Percentiles rank a stretch among this genome's conserved stretches.
These are phyloP conservation scores for Dactylellina haptotyla DNA, from an alignment of 2,329 filamentous ascomycete genomes.

Conservation along the genomic window DNA sequence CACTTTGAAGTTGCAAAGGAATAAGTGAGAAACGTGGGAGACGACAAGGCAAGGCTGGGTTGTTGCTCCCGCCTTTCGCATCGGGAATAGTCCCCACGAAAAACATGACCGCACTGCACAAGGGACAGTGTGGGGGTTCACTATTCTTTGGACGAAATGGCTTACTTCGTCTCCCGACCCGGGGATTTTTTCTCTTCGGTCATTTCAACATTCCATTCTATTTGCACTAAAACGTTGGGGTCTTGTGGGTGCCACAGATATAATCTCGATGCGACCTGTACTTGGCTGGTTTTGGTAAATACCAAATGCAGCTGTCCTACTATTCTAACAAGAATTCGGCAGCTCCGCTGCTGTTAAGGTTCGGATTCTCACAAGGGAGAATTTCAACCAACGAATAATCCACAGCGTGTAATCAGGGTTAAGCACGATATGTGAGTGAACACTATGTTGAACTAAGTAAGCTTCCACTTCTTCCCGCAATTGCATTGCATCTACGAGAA, in stretches of 20 bases:
- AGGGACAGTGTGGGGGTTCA: slow-evolving; percentile 28
- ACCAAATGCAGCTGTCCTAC: too few relatives aligned
- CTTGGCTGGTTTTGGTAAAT: too few relatives aligned
- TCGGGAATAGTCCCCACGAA: slow-evolving; percentile 20
- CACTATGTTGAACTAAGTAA: background rate
- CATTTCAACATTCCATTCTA: background rate
- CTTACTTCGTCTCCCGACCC: background rate
- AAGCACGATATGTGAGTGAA: too few relatives aligned
- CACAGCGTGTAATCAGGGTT: too few relatives aligned
- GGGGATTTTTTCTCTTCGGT: slow-evolving; percentile 13
- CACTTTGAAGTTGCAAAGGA: too few relatives aligned
- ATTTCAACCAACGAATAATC: too few relatives aligned
- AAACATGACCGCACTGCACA: background rate
- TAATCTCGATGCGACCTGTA: too few relatives aligned
- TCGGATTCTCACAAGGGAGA: too few relatives aligned
- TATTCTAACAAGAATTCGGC: too few relatives aligned
- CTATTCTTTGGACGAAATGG: background rate
- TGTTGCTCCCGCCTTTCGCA: slow-evolving; percentile 37
- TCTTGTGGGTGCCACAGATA: too few relatives aligned
- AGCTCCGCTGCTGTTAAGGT: too few relatives aligned
- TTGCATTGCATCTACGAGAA: slow-evolving; percentile 17
- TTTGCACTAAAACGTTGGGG: too few relatives aligned
- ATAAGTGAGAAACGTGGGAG: slow-evolving; percentile 19
- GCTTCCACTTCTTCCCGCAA: background rate
- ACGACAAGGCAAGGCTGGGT: background rate